Base-by-base conservation (phyloP, 441 rosid species). In the Mallotus repandus region DNA sequence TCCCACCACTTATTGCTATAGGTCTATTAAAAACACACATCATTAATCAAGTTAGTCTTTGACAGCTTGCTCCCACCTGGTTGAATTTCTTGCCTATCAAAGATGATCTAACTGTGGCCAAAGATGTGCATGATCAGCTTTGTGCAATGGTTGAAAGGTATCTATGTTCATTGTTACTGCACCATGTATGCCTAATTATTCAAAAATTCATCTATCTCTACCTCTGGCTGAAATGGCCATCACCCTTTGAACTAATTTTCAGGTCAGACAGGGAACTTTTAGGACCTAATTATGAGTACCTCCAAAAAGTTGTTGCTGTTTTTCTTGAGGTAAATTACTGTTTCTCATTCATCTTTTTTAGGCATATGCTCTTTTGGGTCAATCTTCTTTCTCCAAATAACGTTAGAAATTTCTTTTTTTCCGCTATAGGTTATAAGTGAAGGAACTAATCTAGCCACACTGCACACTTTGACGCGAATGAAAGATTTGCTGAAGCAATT, bases 81-180 rank as follows among this genome's bases (percentile, higher is more conserved):
- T 81, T 92, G 80, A 91, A 86, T 81, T 91, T 91, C 80, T 84
- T 93, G 84, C 98, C 98, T 2, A 76, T 93, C 52, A 84, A 83
- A 82, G 88, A 88, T 68, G 93, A 93, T 82, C 81, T 89, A 74
- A 86, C 84, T 63, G 98, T 89, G 84, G 98, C 98, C 80, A 91
- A 91, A 84, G 84, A 81, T 69, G 95, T 88, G 73, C 95, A 93
- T 66, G 91, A 89, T 5, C 90, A 86, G 86, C 98, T 93, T 53
- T 93, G 97, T 81, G 80, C 88, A 66, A 88, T 93, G 95, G 91
- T 91, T 54, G 98, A 93, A 80, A 93, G 98, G 98, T 87, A 78
- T 72, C 9, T 54, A 63, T 21, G 29, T 19, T 58, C 7, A 65
- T 43, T 49, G 66, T 46, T 64, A 4, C 32, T 29, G 2, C 50